Base-by-base conservation (phyloP, 192 early-diverging fungal species). In the Spizellomyces punctatus region DNA sequence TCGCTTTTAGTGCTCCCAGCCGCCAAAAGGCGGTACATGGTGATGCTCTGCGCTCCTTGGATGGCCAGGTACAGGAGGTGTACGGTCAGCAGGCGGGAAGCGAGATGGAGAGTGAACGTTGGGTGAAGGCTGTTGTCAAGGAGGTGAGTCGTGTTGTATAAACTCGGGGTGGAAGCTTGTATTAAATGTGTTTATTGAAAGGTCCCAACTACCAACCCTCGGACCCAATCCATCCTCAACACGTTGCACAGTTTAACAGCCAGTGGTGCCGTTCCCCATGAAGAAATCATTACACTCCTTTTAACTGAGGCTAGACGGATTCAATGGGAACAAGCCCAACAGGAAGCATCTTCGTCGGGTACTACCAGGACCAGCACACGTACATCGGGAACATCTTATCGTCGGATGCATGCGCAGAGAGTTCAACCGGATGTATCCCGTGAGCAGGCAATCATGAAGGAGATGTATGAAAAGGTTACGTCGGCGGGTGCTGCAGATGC, bases 401-500 rank as follows among this genome's bases (percentile, higher is more conserved):
- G 27, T 36, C 27, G 27, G 27, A n/a, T 8, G n/a, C 16, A n/a
- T 21, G 5, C 49, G n/a, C 21, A 12, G 16, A 67, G 19, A 19
- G 19, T 57, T 41, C 45, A 19, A 0, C 10, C 19, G n/a, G 63
- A 66, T 10, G 17, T 41, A 17, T 43, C 54, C 22, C 64, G 56
- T 4, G 64, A 16, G 5, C 71, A 73, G 42, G 49, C 41, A 22
- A 60, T 73, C 42, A 27, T 73, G 10, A 22, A 48, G 16, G 63
- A 66, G 6, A 66, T 73, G 71, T 73, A 73, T 45, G 47, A 16
- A 14, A 48, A 48, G 10, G 54, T 73, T 44, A 66, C 46, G 41
- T 8, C 54, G 9, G 61, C 50, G 8, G 71, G 71, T 10, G 71
- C 71, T 19, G 71, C 64, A 17, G 71, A 73, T 66, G 64, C 54